These are phyloP conservation scores for Diaporthe helianthi DNA, from an alignment of 2,329 filamentous ascomycete genomes.

Conservation along the genomic window DNA sequence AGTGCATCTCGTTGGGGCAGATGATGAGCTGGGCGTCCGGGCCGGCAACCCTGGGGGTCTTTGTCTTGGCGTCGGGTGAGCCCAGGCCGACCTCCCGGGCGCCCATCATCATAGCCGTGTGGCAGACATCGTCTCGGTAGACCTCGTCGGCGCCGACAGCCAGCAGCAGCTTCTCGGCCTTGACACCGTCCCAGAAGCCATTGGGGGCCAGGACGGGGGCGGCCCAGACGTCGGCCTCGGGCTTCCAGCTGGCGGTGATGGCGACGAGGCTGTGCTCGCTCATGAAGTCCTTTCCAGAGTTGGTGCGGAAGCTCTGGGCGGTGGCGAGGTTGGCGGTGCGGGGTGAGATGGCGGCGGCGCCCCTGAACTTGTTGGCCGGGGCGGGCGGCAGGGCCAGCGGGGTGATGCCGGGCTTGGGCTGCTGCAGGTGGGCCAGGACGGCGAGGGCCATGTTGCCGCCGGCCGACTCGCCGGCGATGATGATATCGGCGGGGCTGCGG, in stretches of 20 bases:
- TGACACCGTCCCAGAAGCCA: slow-evolving; percentile 33
- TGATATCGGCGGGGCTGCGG: slow-evolving; percentile 33
- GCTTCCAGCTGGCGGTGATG: slow-evolving; percentile 34
- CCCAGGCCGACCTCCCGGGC: slow-evolving; percentile 15
- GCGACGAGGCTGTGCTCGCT: slow-evolving; percentile 23
- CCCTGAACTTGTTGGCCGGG: slow-evolving; percentile 27
- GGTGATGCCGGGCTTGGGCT: slow-evolving; percentile 35
- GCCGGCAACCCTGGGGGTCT: not conserved
- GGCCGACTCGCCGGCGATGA: slow-evolving; percentile 38
- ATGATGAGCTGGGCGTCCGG: slow-evolving; percentile 33
- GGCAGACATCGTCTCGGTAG: slow-evolving; percentile 34
- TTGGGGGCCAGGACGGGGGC: slow-evolving; percentile 31
- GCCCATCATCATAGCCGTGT: slow-evolving; percentile 34
- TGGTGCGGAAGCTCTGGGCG: slow-evolving; percentile 35
- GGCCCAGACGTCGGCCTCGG: slow-evolving; percentile 35
- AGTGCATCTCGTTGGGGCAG: slow-evolving; percentile 36
- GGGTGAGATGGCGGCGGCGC: slow-evolving; percentile 36
- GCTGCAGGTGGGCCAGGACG: slow-evolving; percentile 36
- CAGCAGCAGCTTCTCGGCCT: slow-evolving; percentile 32
- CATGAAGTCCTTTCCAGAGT: slow-evolving; percentile 37
- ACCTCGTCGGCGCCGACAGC: slow-evolving; percentile 35
- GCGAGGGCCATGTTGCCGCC: slow-evolving; percentile 37
- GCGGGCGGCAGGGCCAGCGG: slow-evolving; percentile 23
- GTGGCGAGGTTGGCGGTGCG: slow-evolving; percentile 36
- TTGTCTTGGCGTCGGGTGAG: slow-evolving; percentile 5